Conservation (phyloP, 768 basidiomycete genomes). For the Tulasnella sp. region DNA sequence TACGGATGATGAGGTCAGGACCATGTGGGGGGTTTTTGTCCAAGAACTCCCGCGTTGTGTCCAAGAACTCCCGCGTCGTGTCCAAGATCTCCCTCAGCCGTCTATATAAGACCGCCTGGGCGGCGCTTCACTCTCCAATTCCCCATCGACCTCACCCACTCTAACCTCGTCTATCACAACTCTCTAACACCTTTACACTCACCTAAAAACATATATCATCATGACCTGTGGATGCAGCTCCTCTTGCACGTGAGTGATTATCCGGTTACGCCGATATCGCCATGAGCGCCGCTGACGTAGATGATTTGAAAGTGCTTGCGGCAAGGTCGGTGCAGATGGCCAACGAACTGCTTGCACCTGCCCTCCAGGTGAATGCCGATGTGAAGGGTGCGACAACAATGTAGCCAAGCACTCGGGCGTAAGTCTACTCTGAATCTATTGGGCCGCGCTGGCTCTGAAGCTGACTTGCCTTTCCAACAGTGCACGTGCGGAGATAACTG, state of each 20-base stretch:
- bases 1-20: background rate
- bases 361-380: background rate
- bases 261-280: background rate
- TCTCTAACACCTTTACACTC: background rate
- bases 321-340: background rate
- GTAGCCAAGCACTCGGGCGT: background rate
- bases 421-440: background rate
- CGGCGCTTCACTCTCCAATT: background rate
- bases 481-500: background rate
- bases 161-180: background rate
- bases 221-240: slow-evolving; percentile 1
- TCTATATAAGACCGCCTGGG: background rate
- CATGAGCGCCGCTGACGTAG: background rate
- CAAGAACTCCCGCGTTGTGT: too few relatives aligned
- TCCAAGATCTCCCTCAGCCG: background rate
- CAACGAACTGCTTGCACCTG: background rate
- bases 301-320: background rate
- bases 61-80: background rate
- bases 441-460: background rate
- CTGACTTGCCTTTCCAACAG: background rate
- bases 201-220: background rate
- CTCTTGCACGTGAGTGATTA: background rate
- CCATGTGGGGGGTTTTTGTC: background rate
- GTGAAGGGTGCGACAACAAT: background rate
- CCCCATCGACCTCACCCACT: background rate